Percentiles rank a stretch among this genome's conserved stretches.
Evolutionary conservation across 2,329 filamentous ascomycete species (phyloP).

Genomic region (Diaporthe citri): DNA sequence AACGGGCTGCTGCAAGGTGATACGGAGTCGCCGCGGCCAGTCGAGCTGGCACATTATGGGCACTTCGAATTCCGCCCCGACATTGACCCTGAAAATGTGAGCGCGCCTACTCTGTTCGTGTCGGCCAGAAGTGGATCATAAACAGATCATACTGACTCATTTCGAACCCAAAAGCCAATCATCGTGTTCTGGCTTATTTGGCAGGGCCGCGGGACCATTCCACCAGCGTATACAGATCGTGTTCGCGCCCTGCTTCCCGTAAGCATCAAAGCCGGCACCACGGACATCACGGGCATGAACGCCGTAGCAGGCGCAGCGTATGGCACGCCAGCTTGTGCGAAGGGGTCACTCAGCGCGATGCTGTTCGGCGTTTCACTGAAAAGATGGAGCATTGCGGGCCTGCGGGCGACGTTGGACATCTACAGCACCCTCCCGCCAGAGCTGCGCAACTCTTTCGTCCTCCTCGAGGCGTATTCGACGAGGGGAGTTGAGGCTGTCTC

Average conservation of each 20-base stretch:
- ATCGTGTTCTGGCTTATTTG: slow-evolving; percentile 34
- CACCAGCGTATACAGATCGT: not conserved
- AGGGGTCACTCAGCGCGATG: slow-evolving; percentile 15
- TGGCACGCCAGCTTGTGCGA: slow-evolving; percentile 14
- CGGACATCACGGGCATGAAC: slow-evolving; percentile 29
- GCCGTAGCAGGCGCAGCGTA: slow-evolving; percentile 28
- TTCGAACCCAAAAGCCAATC: not conserved
- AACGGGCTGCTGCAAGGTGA: slow-evolving; percentile 10
- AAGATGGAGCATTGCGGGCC: slow-evolving; percentile 4
- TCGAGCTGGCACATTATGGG: slow-evolving; percentile 30
- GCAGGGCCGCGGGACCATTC: slow-evolving; percentile 18
- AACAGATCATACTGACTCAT: not conserved
- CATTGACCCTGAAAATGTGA: slow-evolving; percentile 5
- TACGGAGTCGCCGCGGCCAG: slow-evolving; percentile 8
- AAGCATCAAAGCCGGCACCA: slow-evolving; percentile 19
- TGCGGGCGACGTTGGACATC: slow-evolving; percentile 17
- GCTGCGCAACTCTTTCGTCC: slow-evolving; percentile 27
- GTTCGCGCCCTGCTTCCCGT: slow-evolving; percentile 2
- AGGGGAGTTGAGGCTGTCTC: slow-evolving; percentile 16
- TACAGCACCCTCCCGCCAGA: slow-evolving; percentile 15
- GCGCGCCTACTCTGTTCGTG: not conserved
- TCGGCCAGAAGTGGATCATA: not conserved
- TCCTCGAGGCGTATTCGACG: slow-evolving; percentile 26
- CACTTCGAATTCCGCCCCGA: slow-evolving; percentile 10
- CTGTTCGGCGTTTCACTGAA: slow-evolving; percentile 1